A percentile compares a stretch with the other conserved stretches of the same genome.
Conservation (phyloP, 495 filamentous ascomycete species). For the Hyaloscypha bicolor region DNA sequence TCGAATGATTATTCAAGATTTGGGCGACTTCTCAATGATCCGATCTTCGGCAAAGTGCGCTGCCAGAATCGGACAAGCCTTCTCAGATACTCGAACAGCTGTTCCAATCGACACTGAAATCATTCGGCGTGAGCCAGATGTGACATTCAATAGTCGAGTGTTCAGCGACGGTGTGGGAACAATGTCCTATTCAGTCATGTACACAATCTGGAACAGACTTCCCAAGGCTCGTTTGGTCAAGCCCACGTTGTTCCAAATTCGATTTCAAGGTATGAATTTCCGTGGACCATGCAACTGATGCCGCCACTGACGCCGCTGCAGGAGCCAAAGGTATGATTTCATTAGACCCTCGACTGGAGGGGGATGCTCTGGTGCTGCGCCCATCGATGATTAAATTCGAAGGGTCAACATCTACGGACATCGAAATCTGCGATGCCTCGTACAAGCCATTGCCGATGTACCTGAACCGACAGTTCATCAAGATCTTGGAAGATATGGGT, state of each 20-base stretch:
- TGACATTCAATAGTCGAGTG: conserved; percentile 46
- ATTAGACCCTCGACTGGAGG: conserved; percentile 59
- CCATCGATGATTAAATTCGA: conserved; percentile 80
- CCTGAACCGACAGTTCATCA: conserved; percentile 78
- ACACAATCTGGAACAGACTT: conserved; percentile 53
- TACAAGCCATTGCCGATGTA: conserved; percentile 65
- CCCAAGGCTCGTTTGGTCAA: conserved; percentile 41
- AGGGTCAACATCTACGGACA: conserved; percentile 49
- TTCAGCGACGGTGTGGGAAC: conserved; percentile 84
- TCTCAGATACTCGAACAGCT: conserved; percentile 70
- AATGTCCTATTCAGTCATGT: conserved; percentile 58
- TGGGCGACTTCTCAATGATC: conserved; percentile 69
- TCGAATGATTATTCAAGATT: conserved; percentile 53
- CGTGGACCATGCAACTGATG: not conserved
- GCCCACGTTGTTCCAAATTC: conserved; percentile 71
- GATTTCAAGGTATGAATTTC: conserved; percentile 54
- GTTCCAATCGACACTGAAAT: conserved; percentile 42
- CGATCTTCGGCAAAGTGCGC: conserved; percentile 73
- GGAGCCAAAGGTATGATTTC: conserved; percentile 75
- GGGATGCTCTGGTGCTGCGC: conserved; percentile 58
- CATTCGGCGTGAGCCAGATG: conserved; percentile 47
- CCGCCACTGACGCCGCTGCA: conserved; percentile 24
- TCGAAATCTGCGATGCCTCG: conserved; percentile 76
- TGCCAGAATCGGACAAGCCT: conserved; percentile 81
- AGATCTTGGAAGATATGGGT: conserved; percentile 75